Conservation (phyloP, 2,329 filamentous ascomycete genomes). For the Leptographium wingfieldii region DNA sequence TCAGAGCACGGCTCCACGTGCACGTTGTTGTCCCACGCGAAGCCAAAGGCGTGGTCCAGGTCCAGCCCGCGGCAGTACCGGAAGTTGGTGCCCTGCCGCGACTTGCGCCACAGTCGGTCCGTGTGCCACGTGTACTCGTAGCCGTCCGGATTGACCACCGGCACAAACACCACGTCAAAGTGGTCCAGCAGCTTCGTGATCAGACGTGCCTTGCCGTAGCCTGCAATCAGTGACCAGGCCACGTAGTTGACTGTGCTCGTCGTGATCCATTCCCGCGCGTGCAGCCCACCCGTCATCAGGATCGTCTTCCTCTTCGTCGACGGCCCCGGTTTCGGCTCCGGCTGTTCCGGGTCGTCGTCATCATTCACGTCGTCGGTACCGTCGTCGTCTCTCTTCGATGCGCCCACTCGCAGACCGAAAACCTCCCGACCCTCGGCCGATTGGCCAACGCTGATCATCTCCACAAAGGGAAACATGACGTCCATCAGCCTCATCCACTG, state of each 20-base stretch:
- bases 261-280: slow-evolving; percentile 94
- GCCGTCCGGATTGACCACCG: slow-evolving; percentile 84
- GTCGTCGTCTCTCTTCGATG: not conserved
- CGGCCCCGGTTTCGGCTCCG: slow-evolving; percentile 9
- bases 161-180: slow-evolving; percentile 82
- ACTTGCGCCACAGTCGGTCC: slow-evolving; percentile 92
- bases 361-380: not conserved
- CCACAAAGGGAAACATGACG: slow-evolving; percentile 66
- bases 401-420: slow-evolving; percentile 62
- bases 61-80: slow-evolving; percentile 81
- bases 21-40: slow-evolving; percentile 61
- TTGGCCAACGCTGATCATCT: slow-evolving; percentile 70
- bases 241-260: slow-evolving; percentile 84
- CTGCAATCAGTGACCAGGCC: slow-evolving; percentile 76
- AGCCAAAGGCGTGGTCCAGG: slow-evolving; percentile 76
- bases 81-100: slow-evolving; percentile 69
- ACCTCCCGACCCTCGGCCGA: slow-evolving; percentile 84
- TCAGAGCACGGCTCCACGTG: slow-evolving; percentile 78
- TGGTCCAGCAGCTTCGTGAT: slow-evolving; percentile 69
- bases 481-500: slow-evolving; percentile 78
- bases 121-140: slow-evolving; percentile 88
- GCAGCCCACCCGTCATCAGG: slow-evolving; percentile 65
- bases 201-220: slow-evolving; percentile 58
- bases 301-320: slow-evolving; percentile 15
- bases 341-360: not conserved